A percentile compares a stretch with the other conserved stretches of the same genome.
Evolutionary conservation across 805 yeast genomes (phyloP).

Genomic region (Teunomyces panamensis): DNA sequence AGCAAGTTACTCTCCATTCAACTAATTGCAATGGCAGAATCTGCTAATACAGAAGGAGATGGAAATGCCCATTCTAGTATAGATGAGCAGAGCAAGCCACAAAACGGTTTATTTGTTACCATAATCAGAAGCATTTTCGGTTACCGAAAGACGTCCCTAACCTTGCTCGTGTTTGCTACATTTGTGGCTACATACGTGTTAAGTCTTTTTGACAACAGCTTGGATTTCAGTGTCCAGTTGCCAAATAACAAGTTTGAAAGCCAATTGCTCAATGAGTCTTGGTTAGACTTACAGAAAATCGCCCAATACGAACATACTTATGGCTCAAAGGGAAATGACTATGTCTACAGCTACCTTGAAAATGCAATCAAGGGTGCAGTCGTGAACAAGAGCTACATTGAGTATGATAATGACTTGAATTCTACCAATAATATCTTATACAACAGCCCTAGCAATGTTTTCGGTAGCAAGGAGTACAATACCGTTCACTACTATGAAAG

Average conservation of each 20-base stretch:
- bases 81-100: neutral
- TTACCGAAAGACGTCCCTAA: conserved; percentile 70
- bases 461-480: conserved; percentile 26
- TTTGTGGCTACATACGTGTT: conserved; percentile 40
- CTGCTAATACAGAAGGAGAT: neutral
- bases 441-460: conserved; percentile 42
- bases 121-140: conserved; percentile 52
- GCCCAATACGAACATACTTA: conserved; percentile 74
- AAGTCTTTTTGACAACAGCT: conserved; percentile 37
- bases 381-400: conserved; percentile 24
- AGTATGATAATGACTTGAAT: conserved; percentile 40
- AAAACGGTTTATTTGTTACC: conserved; percentile 18
- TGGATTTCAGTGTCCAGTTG: conserved; percentile 35
- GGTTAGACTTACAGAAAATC: conserved; percentile 72
- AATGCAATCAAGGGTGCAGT: conserved; percentile 32
- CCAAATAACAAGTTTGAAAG: conserved; percentile 43
- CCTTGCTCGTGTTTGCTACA: conserved; percentile 51
- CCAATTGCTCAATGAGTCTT: conserved; percentile 42
- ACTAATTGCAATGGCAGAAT: neutral
- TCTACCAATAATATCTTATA: conserved; percentile 48
- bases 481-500: conserved; percentile 76
- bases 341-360: conserved; percentile 65
- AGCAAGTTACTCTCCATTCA: neutral
- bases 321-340: conserved; percentile 71
- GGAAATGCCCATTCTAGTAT: neutral